Evolutionary conservation across 202 grass and related monocot genomes (phyloP), one percentile per base, ranked within the genome.

Genomic region (Panicum hallii): DNA sequence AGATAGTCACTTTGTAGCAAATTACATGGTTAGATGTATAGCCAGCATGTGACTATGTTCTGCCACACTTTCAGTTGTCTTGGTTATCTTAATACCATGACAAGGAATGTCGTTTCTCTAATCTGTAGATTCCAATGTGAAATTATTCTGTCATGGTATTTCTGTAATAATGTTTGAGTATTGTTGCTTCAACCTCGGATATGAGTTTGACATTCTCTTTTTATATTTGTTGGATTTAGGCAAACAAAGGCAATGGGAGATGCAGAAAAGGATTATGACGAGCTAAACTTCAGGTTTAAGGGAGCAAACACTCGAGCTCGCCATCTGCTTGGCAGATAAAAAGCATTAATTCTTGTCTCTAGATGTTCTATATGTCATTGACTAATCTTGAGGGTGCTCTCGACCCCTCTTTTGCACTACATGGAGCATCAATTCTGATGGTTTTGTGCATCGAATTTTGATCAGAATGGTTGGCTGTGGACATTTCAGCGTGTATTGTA

Each of bases 231-330:
- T 93, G 75, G 32, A 71, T 93, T 62, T 82, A 97, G 95, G 76
- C 87, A 93, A 88, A 90, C 77, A 77, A 84, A 68, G 55, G 60
- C 87, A 86, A 56, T 97, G 80, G 89, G 71, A 46, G 19, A 79
- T 65, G 75, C 82, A 40, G 93, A 93, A 68, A 87, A 87, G 36
- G 90, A 95, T 75, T 88, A 83, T 5, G 93, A 95, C 3, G 90
- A 92, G 50, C 73, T 95, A 17, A 95, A 91, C 80, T 85, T 54
- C 16, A 89, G 93, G 63, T 73, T 93, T 44, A 91, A 84, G 89
- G 93, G 93, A 58, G 90, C 88, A 9, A 95, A 85, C 73, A 26
- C 82, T 52, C 76, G 86, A 53, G 50, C 90, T 40, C 86, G 88
- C 7, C 84, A 76, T 53, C 81, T 93, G n/a, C 93, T 95, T 73